Conservation (phyloP, 2,329 filamentous ascomycete genomes). For the Thelonectria olida region DNA sequence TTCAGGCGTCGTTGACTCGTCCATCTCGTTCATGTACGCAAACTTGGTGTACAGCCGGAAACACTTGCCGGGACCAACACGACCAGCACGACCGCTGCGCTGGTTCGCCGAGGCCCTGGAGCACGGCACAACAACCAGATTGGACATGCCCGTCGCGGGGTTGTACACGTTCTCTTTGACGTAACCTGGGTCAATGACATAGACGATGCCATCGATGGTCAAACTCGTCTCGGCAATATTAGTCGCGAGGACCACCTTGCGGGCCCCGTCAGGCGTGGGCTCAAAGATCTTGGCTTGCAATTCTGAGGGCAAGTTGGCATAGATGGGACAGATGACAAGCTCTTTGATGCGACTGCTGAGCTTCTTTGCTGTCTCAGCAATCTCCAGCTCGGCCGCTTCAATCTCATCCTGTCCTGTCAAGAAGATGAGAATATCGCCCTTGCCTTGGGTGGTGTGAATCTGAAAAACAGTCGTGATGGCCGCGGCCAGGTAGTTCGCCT, state of each 20-base stretch:
- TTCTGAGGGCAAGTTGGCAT: conserved; percentile 91
- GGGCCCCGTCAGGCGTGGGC: conserved; percentile 82
- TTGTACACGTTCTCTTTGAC: conserved; percentile 97
- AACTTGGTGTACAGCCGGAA: conserved; percentile 95
- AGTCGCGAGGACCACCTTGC: conserved; percentile 93
- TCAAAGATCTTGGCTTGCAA: conserved; percentile 95
- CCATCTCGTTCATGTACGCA: conserved; percentile 93
- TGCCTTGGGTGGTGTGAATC: conserved; percentile 86
- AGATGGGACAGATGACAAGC: conserved; percentile 91
- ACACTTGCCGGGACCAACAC: conserved; percentile 91
- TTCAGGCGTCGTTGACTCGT: conserved; percentile 90
- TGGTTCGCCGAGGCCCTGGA: conserved; percentile 94
- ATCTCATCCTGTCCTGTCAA: conserved; percentile 97
- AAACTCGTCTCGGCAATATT: conserved; percentile 97
- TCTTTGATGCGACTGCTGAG: conserved; percentile 86
- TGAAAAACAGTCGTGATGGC: conserved; percentile 95
- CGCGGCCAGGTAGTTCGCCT: conserved; percentile 92
- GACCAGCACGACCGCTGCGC: conserved; percentile 89
- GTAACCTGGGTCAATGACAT: conserved; percentile 94
- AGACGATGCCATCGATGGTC: conserved; percentile 95
- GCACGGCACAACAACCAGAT: conserved; percentile 88
- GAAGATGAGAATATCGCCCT: conserved; percentile 93
- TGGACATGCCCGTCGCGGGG: conserved; percentile 90
- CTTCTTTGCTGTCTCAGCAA: conserved; percentile 87
- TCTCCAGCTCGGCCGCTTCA: conserved; percentile 82